These are phyloP conservation scores for Canna indica DNA, from an alignment of 176 grass and related monocot species.

Conservation along the genomic window DNA sequence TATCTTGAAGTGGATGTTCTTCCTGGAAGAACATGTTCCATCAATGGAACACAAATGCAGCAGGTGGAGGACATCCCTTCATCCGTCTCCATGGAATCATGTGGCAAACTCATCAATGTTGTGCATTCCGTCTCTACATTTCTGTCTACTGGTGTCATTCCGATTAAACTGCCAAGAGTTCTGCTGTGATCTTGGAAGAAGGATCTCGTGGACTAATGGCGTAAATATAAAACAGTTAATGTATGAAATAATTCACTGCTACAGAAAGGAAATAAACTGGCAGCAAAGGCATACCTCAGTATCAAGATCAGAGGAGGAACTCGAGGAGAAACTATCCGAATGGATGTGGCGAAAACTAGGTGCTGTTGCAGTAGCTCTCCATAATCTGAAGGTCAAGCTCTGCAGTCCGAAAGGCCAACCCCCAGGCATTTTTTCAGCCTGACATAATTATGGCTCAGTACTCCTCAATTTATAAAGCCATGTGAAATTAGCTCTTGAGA, in stretches of 20 bases:
- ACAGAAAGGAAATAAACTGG: not conserved
- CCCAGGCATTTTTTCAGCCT: not conserved
- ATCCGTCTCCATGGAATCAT: no score
- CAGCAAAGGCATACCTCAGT: not conserved
- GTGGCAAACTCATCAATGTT: no score
- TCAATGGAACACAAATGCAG: no score
- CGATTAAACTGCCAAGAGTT: no score
- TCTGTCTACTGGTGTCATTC: no score
- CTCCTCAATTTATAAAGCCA: not conserved
- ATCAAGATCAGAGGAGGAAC: not conserved
- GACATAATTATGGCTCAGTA: not conserved
- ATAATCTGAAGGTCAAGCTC: not conserved
- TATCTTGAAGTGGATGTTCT: no score
- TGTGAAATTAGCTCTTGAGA: not conserved
- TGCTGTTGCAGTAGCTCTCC: not conserved
- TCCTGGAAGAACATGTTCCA: no score
- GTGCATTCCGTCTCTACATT: no score
- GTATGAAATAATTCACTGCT: not conserved
- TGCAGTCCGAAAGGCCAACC: not conserved
- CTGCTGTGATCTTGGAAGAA: no score
- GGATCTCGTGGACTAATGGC: slow-evolving; percentile 1
- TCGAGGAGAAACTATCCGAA: not conserved
- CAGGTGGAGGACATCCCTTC: no score
- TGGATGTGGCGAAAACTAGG: not conserved
- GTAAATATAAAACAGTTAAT: not conserved